phyloP scores from a whole-genome alignment of 306 rosid species.

The Pyrus communis region DNA sequence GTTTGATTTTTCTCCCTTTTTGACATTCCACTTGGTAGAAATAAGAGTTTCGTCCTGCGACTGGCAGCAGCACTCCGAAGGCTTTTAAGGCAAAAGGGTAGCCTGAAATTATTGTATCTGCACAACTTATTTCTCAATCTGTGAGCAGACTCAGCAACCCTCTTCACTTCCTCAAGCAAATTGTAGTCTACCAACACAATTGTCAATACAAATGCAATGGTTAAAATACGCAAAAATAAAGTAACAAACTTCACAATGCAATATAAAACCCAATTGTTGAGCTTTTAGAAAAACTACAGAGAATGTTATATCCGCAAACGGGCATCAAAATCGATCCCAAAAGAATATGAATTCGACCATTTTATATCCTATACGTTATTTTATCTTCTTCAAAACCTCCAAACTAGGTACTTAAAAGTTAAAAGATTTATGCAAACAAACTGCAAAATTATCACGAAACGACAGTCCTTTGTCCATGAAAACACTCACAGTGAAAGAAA shows the following conservation, averaged over 20 bases:
- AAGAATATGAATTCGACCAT: not conserved
- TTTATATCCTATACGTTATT: not conserved
- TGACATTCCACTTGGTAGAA: slow-evolving; percentile 74
- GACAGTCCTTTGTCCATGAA: not conserved
- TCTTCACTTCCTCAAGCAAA: slow-evolving; percentile 83
- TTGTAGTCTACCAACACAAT: slow-evolving; percentile 47
- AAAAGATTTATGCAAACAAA: not conserved
- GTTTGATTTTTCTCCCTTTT: slow-evolving; percentile 71
- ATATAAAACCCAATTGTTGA: not conserved
- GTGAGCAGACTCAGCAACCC: slow-evolving; percentile 77
- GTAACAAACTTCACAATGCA: not conserved
- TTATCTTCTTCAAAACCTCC: not conserved
- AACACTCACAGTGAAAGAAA: not conserved
- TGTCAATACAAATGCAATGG: not conserved
- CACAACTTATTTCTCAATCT: slow-evolving; percentile 62
- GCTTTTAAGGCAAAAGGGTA: slow-evolving; percentile 46
- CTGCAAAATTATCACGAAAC: not conserved
- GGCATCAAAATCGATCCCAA: not conserved
- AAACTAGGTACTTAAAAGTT: not conserved
- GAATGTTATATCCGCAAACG: not conserved
- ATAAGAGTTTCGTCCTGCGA: slow-evolving; percentile 54
- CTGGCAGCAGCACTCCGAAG: slow-evolving; percentile 51
- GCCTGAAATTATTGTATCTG: slow-evolving; percentile 28
- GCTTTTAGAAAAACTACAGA: not conserved
- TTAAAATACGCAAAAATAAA: not conserved